A percentile compares a stretch with the other conserved stretches of the same genome.
These are phyloP conservation scores for Hawksworthiomyces lignivorus DNA, from an alignment of 2,329 filamentous ascomycete species.

Conservation along the genomic window DNA sequence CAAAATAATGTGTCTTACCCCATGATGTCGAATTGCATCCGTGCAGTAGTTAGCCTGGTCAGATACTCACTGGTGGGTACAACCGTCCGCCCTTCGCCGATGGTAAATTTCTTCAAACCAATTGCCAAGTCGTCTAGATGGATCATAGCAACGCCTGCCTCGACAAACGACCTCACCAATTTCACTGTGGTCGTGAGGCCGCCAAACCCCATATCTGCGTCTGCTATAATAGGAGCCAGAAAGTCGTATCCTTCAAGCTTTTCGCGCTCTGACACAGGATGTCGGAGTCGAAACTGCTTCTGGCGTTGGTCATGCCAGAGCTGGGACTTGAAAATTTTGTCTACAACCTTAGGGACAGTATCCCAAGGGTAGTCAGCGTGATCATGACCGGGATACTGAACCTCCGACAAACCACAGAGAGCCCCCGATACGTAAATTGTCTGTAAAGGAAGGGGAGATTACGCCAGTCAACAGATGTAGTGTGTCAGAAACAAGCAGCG, in stretches of 20 bases:
- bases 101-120: conserved; percentile 35
- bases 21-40: conserved; percentile 34
- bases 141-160: conserved; percentile 34
- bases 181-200: conserved; percentile 32
- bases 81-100: conserved; percentile 31
- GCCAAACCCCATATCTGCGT: conserved; percentile 36
- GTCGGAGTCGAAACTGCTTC: conserved; percentile 27
- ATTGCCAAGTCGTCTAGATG: conserved; percentile 35
- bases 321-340: conserved; percentile 31
- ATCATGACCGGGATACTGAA: conserved; percentile 29
- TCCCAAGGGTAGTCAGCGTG: conserved; percentile 35
- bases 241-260: conserved; percentile 30
- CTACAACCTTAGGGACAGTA: conserved; percentile 31
- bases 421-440: conserved; percentile 34
- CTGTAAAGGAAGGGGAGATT: too few species aligned
- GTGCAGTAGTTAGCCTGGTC: conserved; percentile 25
- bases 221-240: conserved; percentile 31
- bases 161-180: conserved; percentile 32
- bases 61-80: conserved; percentile 33
- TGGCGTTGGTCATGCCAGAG: conserved; percentile 33
- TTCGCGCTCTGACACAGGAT: conserved; percentile 22
- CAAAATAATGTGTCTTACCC: too few species aligned
- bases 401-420: conserved; percentile 30
- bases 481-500: too few species aligned
- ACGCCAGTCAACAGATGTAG: too few species aligned